Conservation (phyloP, 2,329 filamentous ascomycete genomes). For the Colletotrichum sp. region DNA sequence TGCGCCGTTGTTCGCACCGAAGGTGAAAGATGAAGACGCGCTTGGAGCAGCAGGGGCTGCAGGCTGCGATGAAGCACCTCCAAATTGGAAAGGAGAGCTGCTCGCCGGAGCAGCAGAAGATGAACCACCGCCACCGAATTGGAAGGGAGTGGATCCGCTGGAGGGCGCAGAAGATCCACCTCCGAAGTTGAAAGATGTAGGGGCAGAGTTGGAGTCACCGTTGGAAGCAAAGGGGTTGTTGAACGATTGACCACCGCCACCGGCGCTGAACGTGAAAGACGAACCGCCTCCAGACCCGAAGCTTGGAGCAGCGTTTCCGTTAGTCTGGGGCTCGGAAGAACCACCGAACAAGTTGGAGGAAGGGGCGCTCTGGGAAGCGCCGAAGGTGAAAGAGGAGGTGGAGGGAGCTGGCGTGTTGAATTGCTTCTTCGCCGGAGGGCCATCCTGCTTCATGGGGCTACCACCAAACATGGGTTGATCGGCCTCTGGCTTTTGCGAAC, state of each 20-base stretch:
- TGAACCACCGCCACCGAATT: constrained; percentile 39
- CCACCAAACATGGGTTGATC: constrained; percentile 40
- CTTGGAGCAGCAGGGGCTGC: constrained; percentile 3
- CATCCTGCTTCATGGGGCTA: constrained; percentile 46
- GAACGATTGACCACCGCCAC: constrained; percentile 30
- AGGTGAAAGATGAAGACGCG: constrained; percentile 25
- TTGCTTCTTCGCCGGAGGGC: constrained; percentile 40
- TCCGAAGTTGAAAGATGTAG: constrained; percentile 42
- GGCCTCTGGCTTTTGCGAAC: constrained; percentile 30
- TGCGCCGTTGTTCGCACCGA: constrained; percentile 20
- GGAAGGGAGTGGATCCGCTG: constrained; percentile 33
- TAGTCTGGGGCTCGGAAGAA: constrained; percentile 10
- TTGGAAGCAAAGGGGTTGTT: constrained; percentile 44
- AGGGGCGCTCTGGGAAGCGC: constrained; percentile 28
- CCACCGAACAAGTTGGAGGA: constrained; percentile 11
- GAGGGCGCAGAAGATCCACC: constrained; percentile 23
- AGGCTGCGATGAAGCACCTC: constrained; percentile 7
- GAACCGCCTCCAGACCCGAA: constrained; percentile 30
- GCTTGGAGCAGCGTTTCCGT: constrained; percentile 27
- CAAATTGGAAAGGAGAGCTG: constrained; percentile 23
- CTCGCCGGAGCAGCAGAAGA: constrained; percentile 12
- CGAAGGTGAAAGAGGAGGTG: constrained; percentile 41
- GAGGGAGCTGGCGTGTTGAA: constrained; percentile 36
- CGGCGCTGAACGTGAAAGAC: constrained; percentile 25
- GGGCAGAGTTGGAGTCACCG: constrained; percentile 26